Conservation (phyloP, 257 asterid species). For the Fraxinus quadrangulata region DNA sequence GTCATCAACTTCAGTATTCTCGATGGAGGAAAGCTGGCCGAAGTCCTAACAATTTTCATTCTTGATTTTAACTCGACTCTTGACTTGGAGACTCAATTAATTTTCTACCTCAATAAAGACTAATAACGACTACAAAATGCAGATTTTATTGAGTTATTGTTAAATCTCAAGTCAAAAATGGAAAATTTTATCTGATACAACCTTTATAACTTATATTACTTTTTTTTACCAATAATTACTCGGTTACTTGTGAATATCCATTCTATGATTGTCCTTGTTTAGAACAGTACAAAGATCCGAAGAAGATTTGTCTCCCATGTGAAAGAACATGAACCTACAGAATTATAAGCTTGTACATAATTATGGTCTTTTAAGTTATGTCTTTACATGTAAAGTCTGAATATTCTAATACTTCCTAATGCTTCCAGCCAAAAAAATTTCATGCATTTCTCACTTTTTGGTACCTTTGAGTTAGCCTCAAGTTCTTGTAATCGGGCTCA, state of each 20-base stretch:
- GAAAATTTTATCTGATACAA: background rate
- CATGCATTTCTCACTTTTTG: too few species aligned
- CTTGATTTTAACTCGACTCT: background rate
- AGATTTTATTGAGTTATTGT: too few species aligned
- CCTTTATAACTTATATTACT: background rate
- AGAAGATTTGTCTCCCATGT: constrained; percentile 10
- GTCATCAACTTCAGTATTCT: background rate
- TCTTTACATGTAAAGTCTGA: background rate
- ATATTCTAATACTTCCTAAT: too few species aligned
- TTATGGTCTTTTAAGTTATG: background rate
- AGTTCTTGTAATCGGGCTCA: too few species aligned
- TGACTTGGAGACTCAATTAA: background rate
- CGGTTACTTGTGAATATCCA: background rate
- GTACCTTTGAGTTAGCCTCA: too few species aligned
- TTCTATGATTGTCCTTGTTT: constrained; percentile 1
- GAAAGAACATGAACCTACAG: constrained; percentile 6
- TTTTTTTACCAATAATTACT: background rate
- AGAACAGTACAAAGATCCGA: background rate
- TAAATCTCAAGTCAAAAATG: background rate
- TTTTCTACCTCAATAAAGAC: too few species aligned
- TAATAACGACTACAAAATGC: too few species aligned
- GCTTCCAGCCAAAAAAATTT: too few species aligned
- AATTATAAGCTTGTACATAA: background rate
- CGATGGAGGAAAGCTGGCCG: background rate
- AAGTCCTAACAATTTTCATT: background rate